Base-by-base conservation (phyloP, 2,329 filamentous ascomycete species). In the Penicillium sp. region DNA sequence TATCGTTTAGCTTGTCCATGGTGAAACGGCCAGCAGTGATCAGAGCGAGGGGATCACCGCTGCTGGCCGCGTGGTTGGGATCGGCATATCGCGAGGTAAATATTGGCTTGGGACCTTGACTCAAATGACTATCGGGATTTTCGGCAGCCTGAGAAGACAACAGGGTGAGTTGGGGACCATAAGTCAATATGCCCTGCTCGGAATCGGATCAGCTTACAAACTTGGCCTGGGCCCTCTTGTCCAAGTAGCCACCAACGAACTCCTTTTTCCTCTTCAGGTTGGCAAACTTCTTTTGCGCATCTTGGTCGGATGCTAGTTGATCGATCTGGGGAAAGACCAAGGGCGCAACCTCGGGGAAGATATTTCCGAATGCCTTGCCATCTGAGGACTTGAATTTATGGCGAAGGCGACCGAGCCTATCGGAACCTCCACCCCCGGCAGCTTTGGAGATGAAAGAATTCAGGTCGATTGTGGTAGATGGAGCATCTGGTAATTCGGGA, bases 11-110 rank as follows among this genome's bases (percentile, higher is more conserved):
- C 40, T 57, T 60, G 38, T 55, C 60, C 30, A 64, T 71, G 64
- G 70, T 76, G 16, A 82, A 46, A 5, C 71, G 68, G 0, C 83
- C 83, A 1, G 82, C 83, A 0, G 78, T 82, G 1, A 84, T 63
- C 2, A 85, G 68, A 0, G 78, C 75, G 3, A 84, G 66, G 8
- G 84, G 69, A 6, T 77, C 79, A 2, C 83, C 83, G 30, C 76
- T 82, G 64, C 80, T 82, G 35, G 79, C 81, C 0, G 82, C 77
- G 62, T 85, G 80, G 61, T 79, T 82, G 0, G 83, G 83, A 62
- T 86, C 83, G 7, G 79, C 78, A 64, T 81, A 83, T 25, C 81
- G 76, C 4, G 80, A 83, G 0, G 74, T 71, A 63, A 84, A 84
- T 25, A 73, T 69, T 43, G 67, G 67, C 61, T 71, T 68, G 63